phyloP scores from a whole-genome alignment of 768 basidiomycete genomes.

The Crucibulum laeve region DNA sequence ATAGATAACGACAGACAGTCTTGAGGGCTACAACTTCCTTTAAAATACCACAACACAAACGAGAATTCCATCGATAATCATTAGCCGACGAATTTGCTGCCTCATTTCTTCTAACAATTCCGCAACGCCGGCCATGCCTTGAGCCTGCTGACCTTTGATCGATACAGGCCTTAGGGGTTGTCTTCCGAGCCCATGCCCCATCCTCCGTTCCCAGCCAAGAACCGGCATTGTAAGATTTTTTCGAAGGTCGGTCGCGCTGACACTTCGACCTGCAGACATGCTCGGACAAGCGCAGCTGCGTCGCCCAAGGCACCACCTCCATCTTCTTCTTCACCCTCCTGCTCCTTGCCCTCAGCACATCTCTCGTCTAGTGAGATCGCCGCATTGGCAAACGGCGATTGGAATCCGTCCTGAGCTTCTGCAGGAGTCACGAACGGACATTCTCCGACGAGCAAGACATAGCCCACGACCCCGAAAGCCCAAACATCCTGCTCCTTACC shows the following conservation, averaged over 20 bases:
- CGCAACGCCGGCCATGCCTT: not conserved
- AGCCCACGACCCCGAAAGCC: slow-evolving; percentile 96
- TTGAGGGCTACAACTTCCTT: not conserved
- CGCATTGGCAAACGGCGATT: slow-evolving; percentile 70
- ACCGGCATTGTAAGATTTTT: slow-evolving; percentile 71
- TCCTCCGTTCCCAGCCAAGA: slow-evolving; percentile 73
- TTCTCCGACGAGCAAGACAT: slow-evolving; percentile 89
- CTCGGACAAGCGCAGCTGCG: slow-evolving; percentile 77
- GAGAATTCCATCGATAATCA: slow-evolving; percentile 11
- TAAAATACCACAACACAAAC: not conserved
- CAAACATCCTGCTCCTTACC: slow-evolving; percentile 98
- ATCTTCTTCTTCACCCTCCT: slow-evolving; percentile 73
- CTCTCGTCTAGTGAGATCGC: slow-evolving; percentile 77
- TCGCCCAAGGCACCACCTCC: slow-evolving; percentile 83
- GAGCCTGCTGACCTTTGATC: slow-evolving; percentile 1
- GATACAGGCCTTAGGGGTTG: slow-evolving; percentile 9
- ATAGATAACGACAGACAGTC: slow-evolving; percentile 4
- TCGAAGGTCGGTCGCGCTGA: slow-evolving; percentile 83
- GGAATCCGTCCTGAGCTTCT: slow-evolving; percentile 84
- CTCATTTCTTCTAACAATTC: not conserved
- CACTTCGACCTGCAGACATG: slow-evolving; percentile 81
- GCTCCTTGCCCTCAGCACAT: slow-evolving; percentile 69
- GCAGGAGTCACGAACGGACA: slow-evolving; percentile 89
- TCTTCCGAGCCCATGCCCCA: slow-evolving; percentile 65
- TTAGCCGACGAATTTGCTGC: not conserved